A percentile compares a stretch with the other conserved stretches of the same genome.
Evolutionary conservation across 805 yeast genomes (phyloP).

Genomic region (Kuraishia molischiana): DNA sequence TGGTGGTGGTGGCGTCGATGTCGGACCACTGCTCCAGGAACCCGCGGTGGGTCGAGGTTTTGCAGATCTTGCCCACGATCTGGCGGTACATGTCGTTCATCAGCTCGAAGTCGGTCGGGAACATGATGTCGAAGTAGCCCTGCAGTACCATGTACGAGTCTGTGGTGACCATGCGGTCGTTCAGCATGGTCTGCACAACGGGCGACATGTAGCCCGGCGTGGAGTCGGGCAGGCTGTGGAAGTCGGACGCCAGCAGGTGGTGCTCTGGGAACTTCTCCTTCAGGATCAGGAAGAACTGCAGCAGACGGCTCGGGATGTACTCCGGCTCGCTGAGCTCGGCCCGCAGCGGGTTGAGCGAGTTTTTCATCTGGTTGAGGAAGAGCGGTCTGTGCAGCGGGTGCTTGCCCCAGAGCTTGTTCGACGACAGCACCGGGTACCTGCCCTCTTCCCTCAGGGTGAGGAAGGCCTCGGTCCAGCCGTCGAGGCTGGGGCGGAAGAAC

Average conservation of each 20-base stretch:
- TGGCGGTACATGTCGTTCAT: conserved; percentile 53
- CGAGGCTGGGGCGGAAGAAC: conserved; percentile 54
- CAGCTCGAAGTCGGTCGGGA: conserved; percentile 67
- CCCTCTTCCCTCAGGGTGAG: conserved; percentile 46
- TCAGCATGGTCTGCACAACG: conserved; percentile 68
- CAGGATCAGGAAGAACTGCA: conserved; percentile 56
- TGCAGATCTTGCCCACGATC: conserved; percentile 51
- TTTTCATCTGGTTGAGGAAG: conserved; percentile 28
- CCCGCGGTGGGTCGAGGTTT: conserved; percentile 47
- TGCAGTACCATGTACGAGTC: conserved; percentile 75
- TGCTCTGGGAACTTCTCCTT: conserved; percentile 66
- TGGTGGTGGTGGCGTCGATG: conserved; percentile 53
- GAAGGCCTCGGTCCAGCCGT: conserved; percentile 43
- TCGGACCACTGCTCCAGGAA: conserved; percentile 69
- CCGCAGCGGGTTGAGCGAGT: conserved; percentile 53
- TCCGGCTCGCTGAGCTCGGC: conserved; percentile 65
- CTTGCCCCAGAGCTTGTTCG: conserved; percentile 16
- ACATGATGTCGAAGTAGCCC: conserved; percentile 81
- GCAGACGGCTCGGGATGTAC: conserved; percentile 69
- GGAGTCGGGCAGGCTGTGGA: conserved; percentile 38
- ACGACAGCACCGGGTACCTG: conserved; percentile 21
- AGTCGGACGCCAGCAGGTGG: conserved; percentile 65
- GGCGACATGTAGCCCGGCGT: conserved; percentile 60
- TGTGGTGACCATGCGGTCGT: conserved; percentile 58
- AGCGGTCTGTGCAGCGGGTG: conserved; percentile 57